A percentile compares a stretch with the other conserved stretches of the same genome.
These are phyloP conservation scores for Panaeolus papilionaceus DNA, from an alignment of 768 basidiomycete genomes.

Conservation along the genomic window DNA sequence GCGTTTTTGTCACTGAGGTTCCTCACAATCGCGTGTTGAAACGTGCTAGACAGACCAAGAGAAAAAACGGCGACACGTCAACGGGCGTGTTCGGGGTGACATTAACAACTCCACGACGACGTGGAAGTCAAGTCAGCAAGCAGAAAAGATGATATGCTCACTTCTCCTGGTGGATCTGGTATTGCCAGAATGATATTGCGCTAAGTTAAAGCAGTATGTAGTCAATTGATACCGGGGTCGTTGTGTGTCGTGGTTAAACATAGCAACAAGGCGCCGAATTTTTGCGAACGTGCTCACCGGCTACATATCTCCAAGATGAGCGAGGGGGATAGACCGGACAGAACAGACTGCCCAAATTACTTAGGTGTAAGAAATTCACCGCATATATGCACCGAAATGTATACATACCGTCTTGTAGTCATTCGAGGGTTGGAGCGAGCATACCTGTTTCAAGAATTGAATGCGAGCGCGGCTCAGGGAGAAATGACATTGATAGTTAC, in stretches of 20 bases:
- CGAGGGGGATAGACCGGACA: conserved; percentile 80
- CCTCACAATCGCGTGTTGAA: conserved; percentile 83
- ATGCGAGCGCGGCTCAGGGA: neutral
- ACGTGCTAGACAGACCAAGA: conserved; percentile 55
- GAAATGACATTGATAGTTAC: conserved; percentile 40
- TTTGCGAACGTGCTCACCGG: conserved; percentile 49
- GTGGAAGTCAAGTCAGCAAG: conserved; percentile 15
- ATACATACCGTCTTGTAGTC: conserved; percentile 84
- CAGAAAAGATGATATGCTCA: conserved; percentile 30
- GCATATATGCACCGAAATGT: conserved; percentile 40
- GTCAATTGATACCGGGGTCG: conserved; percentile 15
- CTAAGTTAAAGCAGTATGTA: conserved; percentile 38
- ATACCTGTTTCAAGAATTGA: conserved; percentile 54
- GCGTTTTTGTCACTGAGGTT: conserved; percentile 84
- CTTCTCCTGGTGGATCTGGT: conserved; percentile 89
- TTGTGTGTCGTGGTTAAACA: conserved; percentile 14
- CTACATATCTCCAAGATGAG: conserved; percentile 83
- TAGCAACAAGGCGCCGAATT: conserved; percentile 11
- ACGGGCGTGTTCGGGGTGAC: conserved; percentile 4
- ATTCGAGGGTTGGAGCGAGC: conserved; percentile 84
- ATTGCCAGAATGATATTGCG: conserved; percentile 91
- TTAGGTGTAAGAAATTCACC: conserved; percentile 17
- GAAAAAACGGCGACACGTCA: conserved; percentile 20
- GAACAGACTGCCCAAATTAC: conserved; percentile 65
- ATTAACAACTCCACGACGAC: neutral